Evolutionary conservation across 108 stramenopile species (phyloP).

Genomic region (Cylindrotheca fusiformis): DNA sequence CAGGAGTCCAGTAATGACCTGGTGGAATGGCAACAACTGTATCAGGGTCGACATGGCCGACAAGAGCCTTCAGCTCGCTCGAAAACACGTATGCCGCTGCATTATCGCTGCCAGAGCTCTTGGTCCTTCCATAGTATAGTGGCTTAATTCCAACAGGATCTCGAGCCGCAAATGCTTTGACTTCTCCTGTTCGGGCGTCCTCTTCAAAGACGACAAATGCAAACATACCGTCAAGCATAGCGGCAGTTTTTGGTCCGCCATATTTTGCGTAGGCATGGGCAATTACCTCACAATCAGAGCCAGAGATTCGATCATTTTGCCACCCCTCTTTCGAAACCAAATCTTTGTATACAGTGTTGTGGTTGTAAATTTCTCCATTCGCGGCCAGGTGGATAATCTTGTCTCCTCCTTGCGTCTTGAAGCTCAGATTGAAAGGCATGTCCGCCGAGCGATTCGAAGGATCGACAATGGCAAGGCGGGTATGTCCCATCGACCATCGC

Average conservation of each 20-base stretch:
- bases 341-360: conserved; percentile 43
- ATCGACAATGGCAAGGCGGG: conserved; percentile 72
- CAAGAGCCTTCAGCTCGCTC: conserved; percentile 65
- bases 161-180: conserved; percentile 59
- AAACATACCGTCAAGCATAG: conserved; percentile 74
- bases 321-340: conserved; percentile 49
- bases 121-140: conserved; percentile 61
- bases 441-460: conserved; percentile 52
- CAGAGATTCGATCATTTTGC: conserved; percentile 39
- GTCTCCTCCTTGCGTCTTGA: conserved; percentile 24
- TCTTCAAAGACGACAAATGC: conserved; percentile 71
- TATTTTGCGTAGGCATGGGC: conserved; percentile 59
- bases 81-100: conserved; percentile 53
- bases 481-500: conserved; percentile 56
- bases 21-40: conserved; percentile 59
- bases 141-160: conserved; percentile 82
- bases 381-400: conserved; percentile 53
- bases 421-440: conserved; percentile 65
- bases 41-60: conserved; percentile 54
- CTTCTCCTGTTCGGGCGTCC: conserved; percentile 23
- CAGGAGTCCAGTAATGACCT: conserved; percentile 78
- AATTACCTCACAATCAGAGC: conserved; percentile 73
- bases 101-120: conserved; percentile 13
- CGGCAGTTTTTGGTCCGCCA: conserved; percentile 50
- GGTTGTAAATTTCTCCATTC: conserved; percentile 83